Base-by-base conservation (phyloP, 495 filamentous ascomycete species). In the Neurospora sp. region DNA sequence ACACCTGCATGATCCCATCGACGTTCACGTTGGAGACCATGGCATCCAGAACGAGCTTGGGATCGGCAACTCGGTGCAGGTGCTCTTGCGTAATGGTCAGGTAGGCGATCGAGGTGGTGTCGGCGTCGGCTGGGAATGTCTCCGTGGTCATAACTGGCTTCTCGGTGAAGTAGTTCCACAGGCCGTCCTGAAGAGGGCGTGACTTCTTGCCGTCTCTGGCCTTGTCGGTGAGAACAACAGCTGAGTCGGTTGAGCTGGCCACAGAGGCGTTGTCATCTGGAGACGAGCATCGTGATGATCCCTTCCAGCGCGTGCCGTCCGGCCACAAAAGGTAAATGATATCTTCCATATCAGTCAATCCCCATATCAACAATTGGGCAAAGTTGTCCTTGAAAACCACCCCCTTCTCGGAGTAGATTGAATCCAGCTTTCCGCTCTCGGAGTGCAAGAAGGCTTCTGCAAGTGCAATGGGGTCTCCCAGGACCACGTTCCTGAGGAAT, bases 91-190 rank as follows among this genome's bases (percentile, higher is more conserved):
- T 73, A n/a, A 79, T 11, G 22, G 74, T 76, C n/a, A 76, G 37
- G 48, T 79, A 79, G n/a, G 77, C 77, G 22, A 70, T 73, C 1
- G 74, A 76, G 22, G 77, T 79, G 9, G 77, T 79, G 37, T 79
- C 76, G 16, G 69, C 71, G 46, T 79, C 74, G 4, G 61, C 44
- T 27, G 77, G 76, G 53, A 74, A 75, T 3, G 74, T 42, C 48
- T 61, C 69, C 1, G 75, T 70, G 37, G 69, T 72, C 1, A 68
- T 40, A 14, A 74, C 41, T 7, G 76, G 76, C 22, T 73, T 39
- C 11, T 70, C 71, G 40, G 44, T 72, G 44, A 77, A 73, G 27
- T 73, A 73, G 31, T 69, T 41, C 71, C 71, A 73, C 20, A 69
- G 27, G 41, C 70, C 27, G 5, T 71, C 14, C 0, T 35, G 37